phyloP scores from a whole-genome alignment of 2,329 filamentous ascomycete genomes.

The Macrophomina tecta region DNA sequence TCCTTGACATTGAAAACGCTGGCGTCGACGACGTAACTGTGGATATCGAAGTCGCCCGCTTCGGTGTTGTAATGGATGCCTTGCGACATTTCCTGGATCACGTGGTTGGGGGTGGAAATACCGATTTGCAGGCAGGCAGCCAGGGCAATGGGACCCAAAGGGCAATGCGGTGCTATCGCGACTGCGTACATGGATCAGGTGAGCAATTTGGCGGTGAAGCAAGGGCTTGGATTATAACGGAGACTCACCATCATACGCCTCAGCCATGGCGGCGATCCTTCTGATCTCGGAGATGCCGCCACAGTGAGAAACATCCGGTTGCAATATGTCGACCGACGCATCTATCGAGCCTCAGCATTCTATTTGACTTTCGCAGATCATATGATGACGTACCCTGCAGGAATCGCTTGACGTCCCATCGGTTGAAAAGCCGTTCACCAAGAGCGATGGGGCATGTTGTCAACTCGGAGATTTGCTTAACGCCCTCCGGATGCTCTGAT shows the following conservation, averaged over 20 bases:
- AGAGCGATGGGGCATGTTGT: conserved; percentile 72
- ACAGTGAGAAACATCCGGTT: conserved; percentile 74
- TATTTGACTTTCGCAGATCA: neutral
- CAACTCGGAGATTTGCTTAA: conserved; percentile 64
- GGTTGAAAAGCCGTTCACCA: conserved; percentile 72
- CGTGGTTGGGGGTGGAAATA: conserved; percentile 64
- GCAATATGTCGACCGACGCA: conserved; percentile 71
- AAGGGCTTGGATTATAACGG: neutral
- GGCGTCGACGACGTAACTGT: conserved; percentile 69
- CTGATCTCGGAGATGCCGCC: conserved; percentile 76
- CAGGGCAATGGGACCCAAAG: conserved; percentile 73
- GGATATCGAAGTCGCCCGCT: conserved; percentile 46
- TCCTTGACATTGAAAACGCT: conserved; percentile 70
- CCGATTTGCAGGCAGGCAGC: conserved; percentile 75
- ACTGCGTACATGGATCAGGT: conserved; percentile 45
- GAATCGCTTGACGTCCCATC: conserved; percentile 77
- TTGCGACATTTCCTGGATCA: conserved; percentile 78
- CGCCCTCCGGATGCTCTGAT: conserved; percentile 70
- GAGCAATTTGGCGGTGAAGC: neutral
- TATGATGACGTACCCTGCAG: conserved; percentile 55
- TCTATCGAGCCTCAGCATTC: conserved; percentile 35
- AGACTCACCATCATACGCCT: conserved; percentile 65
- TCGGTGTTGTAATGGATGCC: conserved; percentile 76
- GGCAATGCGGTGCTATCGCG: conserved; percentile 75
- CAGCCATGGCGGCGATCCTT: conserved; percentile 72